Percentiles rank a stretch among this genome's conserved stretches.
These are phyloP conservation scores for Tremella mesenterica DNA, from an alignment of 768 basidiomycete species.

Conservation along the genomic window DNA sequence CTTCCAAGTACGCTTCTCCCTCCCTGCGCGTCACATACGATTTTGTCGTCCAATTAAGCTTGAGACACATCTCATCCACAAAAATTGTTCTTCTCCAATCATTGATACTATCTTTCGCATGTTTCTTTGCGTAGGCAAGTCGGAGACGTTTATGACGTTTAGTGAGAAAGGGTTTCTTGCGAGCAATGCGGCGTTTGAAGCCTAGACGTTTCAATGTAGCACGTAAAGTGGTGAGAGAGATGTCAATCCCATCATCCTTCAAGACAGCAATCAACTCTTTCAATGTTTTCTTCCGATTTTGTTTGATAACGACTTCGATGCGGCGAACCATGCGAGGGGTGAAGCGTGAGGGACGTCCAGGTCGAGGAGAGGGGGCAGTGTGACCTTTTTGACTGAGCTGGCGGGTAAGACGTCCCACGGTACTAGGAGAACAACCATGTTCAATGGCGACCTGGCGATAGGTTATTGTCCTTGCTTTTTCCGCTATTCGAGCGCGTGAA, in stretches of 20 bases:
- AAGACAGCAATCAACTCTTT: not conserved
- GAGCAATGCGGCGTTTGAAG: slow-evolving; percentile 5
- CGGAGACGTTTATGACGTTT: not conserved
- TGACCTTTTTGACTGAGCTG: not conserved
- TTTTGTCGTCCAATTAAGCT: slow-evolving; percentile 1
- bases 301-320: not conserved
- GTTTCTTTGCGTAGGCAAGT: not conserved
- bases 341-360: not conserved
- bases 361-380: not conserved
- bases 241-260: not conserved
- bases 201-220: not conserved
- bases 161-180: slow-evolving; percentile 5
- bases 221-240: slow-evolving; percentile 1
- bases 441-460: not conserved
- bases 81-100: slow-evolving; percentile 9
- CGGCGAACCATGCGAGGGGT: not conserved
- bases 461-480: not conserved
- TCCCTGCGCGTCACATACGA: slow-evolving; percentile 4
- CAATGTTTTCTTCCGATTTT: not conserved
- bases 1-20: slow-evolving; percentile 2
- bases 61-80: slow-evolving; percentile 1
- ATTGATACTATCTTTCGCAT: not conserved
- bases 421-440: slow-evolving; percentile 2
- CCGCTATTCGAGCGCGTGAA: not conserved
- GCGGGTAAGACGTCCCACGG: not conserved